These are phyloP conservation scores for Ricinus communis DNA, from an alignment of 345 rosid species.

Conservation along the genomic window DNA sequence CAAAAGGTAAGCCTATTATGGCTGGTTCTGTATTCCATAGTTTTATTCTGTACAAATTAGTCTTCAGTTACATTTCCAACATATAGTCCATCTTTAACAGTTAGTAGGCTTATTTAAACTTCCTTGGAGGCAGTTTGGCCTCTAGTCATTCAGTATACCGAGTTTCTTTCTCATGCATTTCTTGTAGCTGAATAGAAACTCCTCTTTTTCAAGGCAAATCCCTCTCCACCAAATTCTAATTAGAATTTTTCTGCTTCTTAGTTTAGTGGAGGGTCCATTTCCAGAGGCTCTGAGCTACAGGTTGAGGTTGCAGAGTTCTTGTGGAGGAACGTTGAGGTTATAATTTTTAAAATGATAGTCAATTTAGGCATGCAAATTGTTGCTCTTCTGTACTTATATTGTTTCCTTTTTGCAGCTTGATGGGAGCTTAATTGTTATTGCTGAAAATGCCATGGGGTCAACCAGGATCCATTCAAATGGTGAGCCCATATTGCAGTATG, in stretches of 20 bases:
- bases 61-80: neutral
- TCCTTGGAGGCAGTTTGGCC: neutral
- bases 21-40: slow-evolving; percentile 6
- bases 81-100: neutral
- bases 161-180: slow-evolving; percentile 12
- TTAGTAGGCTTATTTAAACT: neutral
- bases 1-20: slow-evolving; percentile 59
- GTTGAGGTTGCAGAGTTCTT: slow-evolving; percentile 83
- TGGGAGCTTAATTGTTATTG: slow-evolving; percentile 76
- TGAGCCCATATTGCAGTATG: slow-evolving; percentile 67
- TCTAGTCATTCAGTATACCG: neutral
- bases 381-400: slow-evolving; percentile 23
- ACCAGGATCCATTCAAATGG: slow-evolving; percentile 42
- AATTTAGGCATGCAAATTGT: slow-evolving; percentile 6
- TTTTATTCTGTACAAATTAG: neutral
- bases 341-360: slow-evolving; percentile 9
- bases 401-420: slow-evolving; percentile 52
- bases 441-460: slow-evolving; percentile 79
- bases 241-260: slow-evolving; percentile 25
- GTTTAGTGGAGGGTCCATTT: slow-evolving; percentile 78
- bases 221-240: slow-evolving; percentile 2
- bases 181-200: neutral
- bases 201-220: neutral
- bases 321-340: slow-evolving; percentile 90
- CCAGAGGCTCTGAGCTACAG: slow-evolving; percentile 77